phyloP scores from a whole-genome alignment of 2,329 filamentous ascomycete genomes.

The Pezicula radicicola region DNA sequence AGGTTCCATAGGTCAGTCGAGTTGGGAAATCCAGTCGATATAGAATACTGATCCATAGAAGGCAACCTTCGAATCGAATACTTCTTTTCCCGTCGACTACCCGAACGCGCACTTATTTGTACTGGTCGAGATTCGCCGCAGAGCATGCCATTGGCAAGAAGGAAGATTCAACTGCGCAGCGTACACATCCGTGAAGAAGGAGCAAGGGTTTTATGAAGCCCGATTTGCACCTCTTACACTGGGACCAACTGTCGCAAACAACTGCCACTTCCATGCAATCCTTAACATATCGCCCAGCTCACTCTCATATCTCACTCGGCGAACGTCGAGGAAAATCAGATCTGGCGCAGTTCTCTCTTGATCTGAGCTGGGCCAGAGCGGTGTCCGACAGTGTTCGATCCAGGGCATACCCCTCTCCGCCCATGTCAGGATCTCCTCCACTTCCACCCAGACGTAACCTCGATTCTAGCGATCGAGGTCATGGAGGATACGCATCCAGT shows the following conservation, averaged over 20 bases:
- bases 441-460: conserved; percentile 55
- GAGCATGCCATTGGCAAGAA: conserved; percentile 16
- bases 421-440: conserved; percentile 69
- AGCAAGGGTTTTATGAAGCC: conserved; percentile 12
- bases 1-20: no score
- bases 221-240: conserved; percentile 14
- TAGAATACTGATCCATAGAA: no score
- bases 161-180: conserved; percentile 3
- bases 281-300: conserved; percentile 40
- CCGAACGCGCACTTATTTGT: background rate
- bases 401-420: conserved; percentile 67
- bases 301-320: conserved; percentile 43
- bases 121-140: conserved; percentile 3
- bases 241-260: background rate
- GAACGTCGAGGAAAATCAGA: conserved; percentile 56
- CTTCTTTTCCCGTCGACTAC: background rate
- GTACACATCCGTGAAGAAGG: conserved; percentile 11
- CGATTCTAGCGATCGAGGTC: conserved; percentile 54
- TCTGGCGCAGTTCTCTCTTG: conserved; percentile 51
- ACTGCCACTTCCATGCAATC: conserved; percentile 49
- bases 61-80: background rate
- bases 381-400: conserved; percentile 52
- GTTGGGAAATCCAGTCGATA: no score
- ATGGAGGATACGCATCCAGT: conserved; percentile 39
- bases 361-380: conserved; percentile 53